Percentiles rank a stretch among this genome's conserved stretches.
These are phyloP conservation scores for Lagerstroemia speciosa DNA, from an alignment of 345 rosid species.

Conservation along the genomic window DNA sequence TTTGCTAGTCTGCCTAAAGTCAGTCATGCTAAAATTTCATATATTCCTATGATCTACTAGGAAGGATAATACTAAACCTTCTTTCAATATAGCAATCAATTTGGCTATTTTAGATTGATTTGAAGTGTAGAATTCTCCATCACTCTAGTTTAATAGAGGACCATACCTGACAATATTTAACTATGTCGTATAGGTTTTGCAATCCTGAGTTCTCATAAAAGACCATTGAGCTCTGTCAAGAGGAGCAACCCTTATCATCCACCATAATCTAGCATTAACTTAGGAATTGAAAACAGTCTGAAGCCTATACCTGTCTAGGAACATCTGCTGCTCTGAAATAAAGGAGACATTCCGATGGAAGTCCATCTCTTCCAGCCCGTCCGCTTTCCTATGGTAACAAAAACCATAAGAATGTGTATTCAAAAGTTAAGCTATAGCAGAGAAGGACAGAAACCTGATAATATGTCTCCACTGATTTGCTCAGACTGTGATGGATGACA, in stretches of 20 bases:
- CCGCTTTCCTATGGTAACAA: conserved; percentile 74
- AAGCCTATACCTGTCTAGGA: conserved; percentile 71
- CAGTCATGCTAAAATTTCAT: neutral
- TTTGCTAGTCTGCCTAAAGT: too few relatives aligned
- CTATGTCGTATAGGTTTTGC: conserved; percentile 87
- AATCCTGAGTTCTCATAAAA: conserved; percentile 91
- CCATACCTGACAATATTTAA: conserved; percentile 81
- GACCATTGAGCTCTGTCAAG: conserved; percentile 88
- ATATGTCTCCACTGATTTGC: conserved; percentile 98
- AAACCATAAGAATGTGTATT: conserved; percentile 13
- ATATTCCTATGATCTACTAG: neutral
- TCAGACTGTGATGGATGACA: conserved; percentile 97
- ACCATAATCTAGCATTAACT: neutral
- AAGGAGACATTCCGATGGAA: conserved; percentile 81
- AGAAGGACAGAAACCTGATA: conserved; percentile 56
- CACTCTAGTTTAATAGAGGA: neutral
- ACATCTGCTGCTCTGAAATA: conserved; percentile 81
- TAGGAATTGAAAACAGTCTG: neutral
- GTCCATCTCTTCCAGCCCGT: conserved; percentile 97
- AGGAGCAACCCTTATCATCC: conserved; percentile 12
- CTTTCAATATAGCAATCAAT: neutral
- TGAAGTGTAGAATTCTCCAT: neutral
- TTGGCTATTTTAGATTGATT: neutral
- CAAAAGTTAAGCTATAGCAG: conserved; percentile 2
- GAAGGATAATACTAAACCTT: neutral